phyloP scores from a whole-genome alignment of 2,329 filamentous ascomycete species.

The Aspergillus sp. region DNA sequence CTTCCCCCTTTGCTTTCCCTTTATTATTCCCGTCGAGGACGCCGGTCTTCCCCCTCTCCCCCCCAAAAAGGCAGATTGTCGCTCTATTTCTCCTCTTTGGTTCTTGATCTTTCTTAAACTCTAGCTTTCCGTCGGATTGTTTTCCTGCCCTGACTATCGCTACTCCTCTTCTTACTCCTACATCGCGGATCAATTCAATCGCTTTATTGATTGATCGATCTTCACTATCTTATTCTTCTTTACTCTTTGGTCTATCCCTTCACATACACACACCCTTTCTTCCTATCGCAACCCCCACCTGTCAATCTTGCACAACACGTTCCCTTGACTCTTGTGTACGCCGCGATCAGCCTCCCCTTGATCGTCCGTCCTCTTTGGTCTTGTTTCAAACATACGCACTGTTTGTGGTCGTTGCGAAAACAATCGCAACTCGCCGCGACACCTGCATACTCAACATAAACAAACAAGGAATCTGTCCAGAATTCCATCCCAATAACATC shows the following conservation, averaged over 20 bases:
- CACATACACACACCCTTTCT: background rate
- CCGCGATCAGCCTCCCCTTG: constrained; percentile 13
- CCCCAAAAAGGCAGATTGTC: constrained; percentile 9
- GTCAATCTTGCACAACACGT: background rate
- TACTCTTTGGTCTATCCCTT: background rate
- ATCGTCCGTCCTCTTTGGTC: constrained; percentile 2
- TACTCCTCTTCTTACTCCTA: constrained; percentile 1
- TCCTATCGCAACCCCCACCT: constrained; percentile 1
- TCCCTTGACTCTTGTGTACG: background rate
- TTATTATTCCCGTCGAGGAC: constrained; percentile 8
- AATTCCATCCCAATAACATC: background rate
- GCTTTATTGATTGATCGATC: constrained; percentile 2
- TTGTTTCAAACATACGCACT: constrained; percentile 5
- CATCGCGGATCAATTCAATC: constrained; percentile 5
- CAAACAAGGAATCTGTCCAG: background rate
- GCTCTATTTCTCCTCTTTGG: constrained; percentile 8
- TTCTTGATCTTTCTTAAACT: constrained; percentile 7
- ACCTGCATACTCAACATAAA: background rate
- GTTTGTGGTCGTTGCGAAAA: constrained; percentile 5
- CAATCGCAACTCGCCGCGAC: constrained; percentile 2
- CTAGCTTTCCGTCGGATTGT: background rate
- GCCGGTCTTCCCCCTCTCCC: background rate
- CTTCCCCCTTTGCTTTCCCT: constrained; percentile 6
- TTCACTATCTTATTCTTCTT: background rate
- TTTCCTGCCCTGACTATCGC: constrained; percentile 8